Evolutionary conservation across 441 rosid genomes (phyloP), one percentile per base, ranked within the genome.

Genomic region (Corymbia calophylla): DNA sequence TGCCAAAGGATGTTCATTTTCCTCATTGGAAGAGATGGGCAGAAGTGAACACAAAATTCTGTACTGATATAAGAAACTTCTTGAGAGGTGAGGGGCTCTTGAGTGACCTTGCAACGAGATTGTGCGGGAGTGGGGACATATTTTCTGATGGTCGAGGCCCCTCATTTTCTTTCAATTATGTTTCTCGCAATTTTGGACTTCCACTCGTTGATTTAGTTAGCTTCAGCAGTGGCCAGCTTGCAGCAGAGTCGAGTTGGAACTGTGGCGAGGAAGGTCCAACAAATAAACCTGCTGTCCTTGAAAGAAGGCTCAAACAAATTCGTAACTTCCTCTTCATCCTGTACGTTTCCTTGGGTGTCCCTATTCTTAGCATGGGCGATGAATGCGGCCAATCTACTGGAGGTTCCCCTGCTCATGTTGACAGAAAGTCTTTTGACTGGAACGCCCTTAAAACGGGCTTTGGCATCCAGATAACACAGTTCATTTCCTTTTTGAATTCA

Each of bases 21-120:
- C 99, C 99, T 44, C 99, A 98, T 91, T 97, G 99, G 99, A 97
- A 95, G 94, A 92, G 94, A 91, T 98, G 97, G 97, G 99, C 97
- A 8, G 98, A 97, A 92, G 90, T 96, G 84, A 97, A 96, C 86
- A 60, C 93, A 77, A 94, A 94, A 88, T 98, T 94, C 88, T 96
- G 97, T 88, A 87, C 89, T 9, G 96, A 98, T 91, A 91, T 96
- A 48, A 93, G 98, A 91, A 96, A 93, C 66, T 97, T 98, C 93
- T 85, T 96, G 89, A 93, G 95, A 87, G 99, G 99, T 51, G 93
- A 92, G 87, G 97, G 97, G 55, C 92, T 93, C 90, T 92, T 97
- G n/a, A 96, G 99, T 82, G 92, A 93, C 90, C 94, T 98, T 39
- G 99, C 99, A 51, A 98, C 99, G 56, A 93, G 99, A 88, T 95